Evolutionary conservation across 495 filamentous ascomycete species (phyloP), one percentile per base, ranked within the genome.

Genomic region (Xylaria venustula): DNA sequence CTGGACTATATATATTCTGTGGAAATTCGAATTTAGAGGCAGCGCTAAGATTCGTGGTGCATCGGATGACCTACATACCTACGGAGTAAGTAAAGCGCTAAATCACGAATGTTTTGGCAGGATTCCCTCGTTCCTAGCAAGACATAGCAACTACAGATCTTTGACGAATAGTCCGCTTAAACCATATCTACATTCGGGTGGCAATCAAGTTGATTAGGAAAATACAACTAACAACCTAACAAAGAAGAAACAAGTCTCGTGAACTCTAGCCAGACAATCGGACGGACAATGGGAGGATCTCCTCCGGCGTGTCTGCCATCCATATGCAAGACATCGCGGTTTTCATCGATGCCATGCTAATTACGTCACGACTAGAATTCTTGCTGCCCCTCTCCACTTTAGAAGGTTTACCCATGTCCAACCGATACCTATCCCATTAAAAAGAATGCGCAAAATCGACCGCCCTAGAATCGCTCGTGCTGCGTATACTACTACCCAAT

Each of bases 291-390:
- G 36, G 45, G 56, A 58, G 36, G 5, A n/a, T 58, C 40, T 51
- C 34, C 36, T 58, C 56, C 56, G 56, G 34, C 4, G 32, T 28
- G 12, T 12, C 7, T 40, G n/a, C 6, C 11, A 9, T 40, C n/a
- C 28, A 11, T 32, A 53, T 53, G 50, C 36, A 42, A 42, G 15
- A 54, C 36, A 30, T 25, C 20, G 32, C 7, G 19, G 15, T 37
- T 28, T 45, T 23, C 32, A 49, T 32, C 11, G n/a, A 34, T 34
- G 5, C 11, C 30, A 34, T 42, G 44, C 32, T 34, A 22, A 30
- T 52, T 60, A 60, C 57, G 57, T 60, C 57, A 60, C 17, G 36
- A 60, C 54, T 42, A 7, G 22, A 12, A 44, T 47, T 26, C 52
- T 8, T 17, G 52, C n/a, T 44, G 17, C 5, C 30, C 19, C 19